These are phyloP conservation scores for Meyerozyma smithsonii DNA, from an alignment of 1,139 yeast genomes.

Conservation along the genomic window DNA sequence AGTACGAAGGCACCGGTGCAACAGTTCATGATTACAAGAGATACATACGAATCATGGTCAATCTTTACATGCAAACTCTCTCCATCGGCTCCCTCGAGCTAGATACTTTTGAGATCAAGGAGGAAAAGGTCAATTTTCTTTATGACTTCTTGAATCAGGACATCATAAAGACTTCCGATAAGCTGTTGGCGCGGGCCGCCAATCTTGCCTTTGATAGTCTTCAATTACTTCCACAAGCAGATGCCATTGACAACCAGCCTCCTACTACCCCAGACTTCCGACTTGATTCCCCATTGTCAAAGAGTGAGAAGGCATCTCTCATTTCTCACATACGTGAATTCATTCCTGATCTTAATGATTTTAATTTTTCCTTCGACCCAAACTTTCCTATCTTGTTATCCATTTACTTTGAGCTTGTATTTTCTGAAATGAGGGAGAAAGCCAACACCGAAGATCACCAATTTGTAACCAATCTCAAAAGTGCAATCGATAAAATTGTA, in stretches of 20 bases:
- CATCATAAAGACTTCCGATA: constrained; percentile 13
- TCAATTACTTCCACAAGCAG: background rate
- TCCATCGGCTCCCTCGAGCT: constrained; percentile 12
- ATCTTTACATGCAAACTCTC: constrained; percentile 17
- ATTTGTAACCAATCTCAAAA: constrained; percentile 21
- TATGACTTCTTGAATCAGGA: constrained; percentile 17
- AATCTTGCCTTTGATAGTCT: background rate
- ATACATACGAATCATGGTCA: constrained; percentile 20
- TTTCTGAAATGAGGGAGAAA: constrained; percentile 16
- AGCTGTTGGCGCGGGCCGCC: constrained; percentile 5
- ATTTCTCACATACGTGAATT: background rate
- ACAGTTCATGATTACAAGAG: constrained; percentile 11
- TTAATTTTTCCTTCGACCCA: constrained; percentile 22
- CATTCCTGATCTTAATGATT: constrained; percentile 17
- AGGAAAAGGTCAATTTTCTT: constrained; percentile 16
- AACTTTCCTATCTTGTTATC: constrained; percentile 20
- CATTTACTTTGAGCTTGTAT: constrained; percentile 19
- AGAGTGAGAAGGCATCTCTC: background rate
- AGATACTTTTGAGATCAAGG: constrained; percentile 22
- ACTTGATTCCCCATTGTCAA: background rate
- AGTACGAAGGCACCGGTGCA: constrained; percentile 7
- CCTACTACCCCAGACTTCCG: background rate
- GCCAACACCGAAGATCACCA: constrained; percentile 18
- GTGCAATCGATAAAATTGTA: constrained; percentile 20
- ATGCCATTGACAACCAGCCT: background rate